phyloP scores from a whole-genome alignment of 164 flowering plant genomes.

The Tinospora cordifolia region DNA sequence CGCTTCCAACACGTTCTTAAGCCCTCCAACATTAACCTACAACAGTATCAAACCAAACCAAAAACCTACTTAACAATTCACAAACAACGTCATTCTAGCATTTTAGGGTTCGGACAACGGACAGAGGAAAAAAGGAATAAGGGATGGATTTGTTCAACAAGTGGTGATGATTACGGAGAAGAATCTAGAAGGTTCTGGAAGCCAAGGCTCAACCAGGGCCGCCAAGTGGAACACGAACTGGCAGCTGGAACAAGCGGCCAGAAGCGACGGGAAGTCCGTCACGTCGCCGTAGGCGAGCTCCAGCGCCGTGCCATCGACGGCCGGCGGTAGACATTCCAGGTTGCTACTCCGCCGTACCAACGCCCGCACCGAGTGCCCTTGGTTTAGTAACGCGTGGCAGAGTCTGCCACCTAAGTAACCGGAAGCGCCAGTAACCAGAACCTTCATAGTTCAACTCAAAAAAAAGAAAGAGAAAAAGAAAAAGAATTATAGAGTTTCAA shows the following conservation, averaged over 20 bases:
- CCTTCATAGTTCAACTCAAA: slow-evolving; percentile 25
- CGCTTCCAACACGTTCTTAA: slow-evolving; percentile 67
- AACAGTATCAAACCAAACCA: not conserved
- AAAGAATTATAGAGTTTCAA: too few species aligned
- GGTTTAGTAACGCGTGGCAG: slow-evolving; percentile 46
- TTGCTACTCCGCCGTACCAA: slow-evolving; percentile 73
- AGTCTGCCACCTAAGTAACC: slow-evolving; percentile 80
- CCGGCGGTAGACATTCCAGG: slow-evolving; percentile 47
- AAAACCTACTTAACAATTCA: not conserved
- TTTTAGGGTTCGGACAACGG: not conserved
- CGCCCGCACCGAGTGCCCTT: slow-evolving; percentile 68
- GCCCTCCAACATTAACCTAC: slow-evolving; percentile 83
- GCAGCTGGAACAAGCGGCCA: slow-evolving; percentile 62
- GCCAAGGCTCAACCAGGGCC: slow-evolving; percentile 92
- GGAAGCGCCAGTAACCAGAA: slow-evolving; percentile 86
- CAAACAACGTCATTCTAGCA: not conserved
- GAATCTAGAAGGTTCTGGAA: slow-evolving; percentile 72
- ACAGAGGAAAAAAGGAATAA: too few species aligned
- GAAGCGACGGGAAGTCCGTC: slow-evolving; percentile 62
- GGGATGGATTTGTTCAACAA: too few species aligned
- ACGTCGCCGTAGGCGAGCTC: slow-evolving; percentile 78
- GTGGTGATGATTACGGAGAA: slow-evolving; percentile 36
- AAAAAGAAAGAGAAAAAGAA: too few species aligned
- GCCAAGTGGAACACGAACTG: slow-evolving; percentile 73
- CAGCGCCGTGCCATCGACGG: slow-evolving; percentile 18